Evolutionary conservation across 2,329 filamentous ascomycete genomes (phyloP), one percentile per base, ranked within the genome.

Genomic region (Trichoderma citrinoviride): DNA sequence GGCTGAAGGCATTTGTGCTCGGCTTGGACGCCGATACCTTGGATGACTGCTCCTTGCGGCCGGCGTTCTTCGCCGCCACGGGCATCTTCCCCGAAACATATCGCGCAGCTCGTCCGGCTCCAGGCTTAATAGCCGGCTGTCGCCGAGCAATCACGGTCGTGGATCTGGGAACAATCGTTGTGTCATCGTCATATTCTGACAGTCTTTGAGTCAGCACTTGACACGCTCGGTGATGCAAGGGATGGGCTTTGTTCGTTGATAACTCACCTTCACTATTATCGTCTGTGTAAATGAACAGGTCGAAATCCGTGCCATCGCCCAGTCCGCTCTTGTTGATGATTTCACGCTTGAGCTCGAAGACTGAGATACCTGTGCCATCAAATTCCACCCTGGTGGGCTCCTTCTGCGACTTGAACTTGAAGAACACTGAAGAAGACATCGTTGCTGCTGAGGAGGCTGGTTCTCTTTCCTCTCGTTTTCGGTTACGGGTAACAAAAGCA

Each of bases 341-440:
- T 80, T 98, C 95, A 82, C 94, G 91, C 82, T 99, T 99, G 75
- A 99, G 85, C 77, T 99, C 96, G 80, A 98, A 99, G 69, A 98
- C 95, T 67, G 94, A 97, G 75, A 98, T 96, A 78, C 92, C 92
- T 73, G 94, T 97, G 75, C 95, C 95, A 79, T 99, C 94, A 78
- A 99, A 98, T 75, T 93, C 91, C 73, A 99, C 93, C 75, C 93
- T 88, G 65, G 92, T 92, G 67, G 93, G 92, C 76, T 98, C 95
- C 82, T 93, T 97, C 77, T 96, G 93, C 72, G 94, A 98, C 82
- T 97, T 98, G 89, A 99, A 99, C 82, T 97, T 97, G 91, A 97
- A 99, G 81, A 97, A 98, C 75, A 99, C 95, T 70, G 93, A 98
- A 65, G 95, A 97, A 76, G 92, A 87, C 93, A 97, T 97, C 74